phyloP scores from a whole-genome alignment of 2,329 filamentous ascomycete species.

The Domatiomyces catenatus region DNA sequence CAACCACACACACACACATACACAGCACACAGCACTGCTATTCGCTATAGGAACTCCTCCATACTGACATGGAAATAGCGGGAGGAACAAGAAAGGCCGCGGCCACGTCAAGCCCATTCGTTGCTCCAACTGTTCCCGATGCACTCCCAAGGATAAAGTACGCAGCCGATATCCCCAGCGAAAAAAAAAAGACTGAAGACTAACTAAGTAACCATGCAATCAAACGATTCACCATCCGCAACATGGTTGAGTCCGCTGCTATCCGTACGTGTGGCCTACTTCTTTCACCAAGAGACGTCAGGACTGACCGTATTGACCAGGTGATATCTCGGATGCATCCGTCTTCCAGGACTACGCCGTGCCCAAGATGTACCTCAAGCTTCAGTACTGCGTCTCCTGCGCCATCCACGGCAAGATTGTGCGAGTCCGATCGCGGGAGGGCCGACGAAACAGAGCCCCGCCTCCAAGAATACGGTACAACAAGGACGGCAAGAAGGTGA shows the following conservation, averaged over 20 bases:
- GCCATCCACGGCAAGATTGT: slow-evolving; percentile 99
- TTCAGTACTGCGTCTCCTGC: slow-evolving; percentile 99
- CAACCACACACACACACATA: not conserved
- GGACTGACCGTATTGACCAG: slow-evolving; percentile 32
- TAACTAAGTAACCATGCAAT: slow-evolving; percentile 43
- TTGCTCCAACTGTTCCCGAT: slow-evolving; percentile 76
- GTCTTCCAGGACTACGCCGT: slow-evolving; percentile 99
- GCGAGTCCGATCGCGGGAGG: slow-evolving; percentile 93
- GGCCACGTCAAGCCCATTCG: slow-evolving; percentile 99
- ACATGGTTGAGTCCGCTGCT: slow-evolving; percentile 99
- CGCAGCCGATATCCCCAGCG: not conserved
- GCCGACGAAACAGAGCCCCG: slow-evolving; percentile 96
- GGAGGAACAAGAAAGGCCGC: slow-evolving; percentile 99
- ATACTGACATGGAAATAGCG: slow-evolving; percentile 40
- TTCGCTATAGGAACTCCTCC: not conserved
- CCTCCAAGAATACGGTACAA: slow-evolving; percentile 97
- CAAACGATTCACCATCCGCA: slow-evolving; percentile 99
- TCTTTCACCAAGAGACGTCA: not conserved
- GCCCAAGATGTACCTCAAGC: slow-evolving; percentile 99
- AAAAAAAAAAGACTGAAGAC: not conserved
- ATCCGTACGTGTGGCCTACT: slow-evolving; percentile 64
- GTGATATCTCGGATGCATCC: slow-evolving; percentile 99
- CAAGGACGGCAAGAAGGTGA: slow-evolving; percentile 99
- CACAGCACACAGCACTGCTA: not conserved
- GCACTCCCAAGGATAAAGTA: slow-evolving; percentile 92